phyloP scores from a whole-genome alignment of 495 filamentous ascomycete species.

The Staphylotrichum tortipilum region DNA sequence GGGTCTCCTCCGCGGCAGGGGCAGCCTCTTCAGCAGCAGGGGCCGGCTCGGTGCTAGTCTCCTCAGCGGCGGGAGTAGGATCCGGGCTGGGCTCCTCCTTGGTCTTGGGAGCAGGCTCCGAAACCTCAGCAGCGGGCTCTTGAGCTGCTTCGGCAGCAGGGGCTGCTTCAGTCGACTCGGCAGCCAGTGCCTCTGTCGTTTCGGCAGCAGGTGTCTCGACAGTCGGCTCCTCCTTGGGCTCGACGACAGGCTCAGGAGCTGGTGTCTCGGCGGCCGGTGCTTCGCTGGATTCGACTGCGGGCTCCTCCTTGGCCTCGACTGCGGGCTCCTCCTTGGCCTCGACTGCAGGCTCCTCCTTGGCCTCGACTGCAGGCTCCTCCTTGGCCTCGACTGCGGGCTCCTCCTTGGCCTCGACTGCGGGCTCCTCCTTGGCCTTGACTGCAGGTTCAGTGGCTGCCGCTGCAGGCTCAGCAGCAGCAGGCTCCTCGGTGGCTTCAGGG shows the following conservation, averaged over 20 bases:
- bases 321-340: not conserved
- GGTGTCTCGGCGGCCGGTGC: not conserved
- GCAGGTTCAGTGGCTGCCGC: not conserved
- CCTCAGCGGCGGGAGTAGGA: too few relatives aligned
- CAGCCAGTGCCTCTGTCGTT: too few relatives aligned
- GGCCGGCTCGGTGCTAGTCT: not conserved
- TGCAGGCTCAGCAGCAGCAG: not conserved
- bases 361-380: not conserved
- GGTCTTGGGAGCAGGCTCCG: too few relatives aligned
- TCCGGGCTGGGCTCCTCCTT: conserved; percentile 1
- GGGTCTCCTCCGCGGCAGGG: not conserved
- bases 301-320: not conserved
- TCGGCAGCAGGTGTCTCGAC: not conserved
- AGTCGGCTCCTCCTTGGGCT: not conserved
- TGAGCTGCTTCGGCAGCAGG: too few relatives aligned
- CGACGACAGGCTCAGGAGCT: not conserved
- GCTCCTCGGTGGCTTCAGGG: not conserved
- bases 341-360: not conserved
- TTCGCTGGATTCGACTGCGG: not conserved
- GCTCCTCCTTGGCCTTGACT: not conserved
- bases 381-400: not conserved
- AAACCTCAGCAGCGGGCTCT: too few relatives aligned
- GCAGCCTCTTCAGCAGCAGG: not conserved
- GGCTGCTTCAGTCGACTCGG: too few relatives aligned
- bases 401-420: not conserved